These are phyloP conservation scores for Panellus pusillus DNA, from an alignment of 768 basidiomycete species.

Conservation along the genomic window DNA sequence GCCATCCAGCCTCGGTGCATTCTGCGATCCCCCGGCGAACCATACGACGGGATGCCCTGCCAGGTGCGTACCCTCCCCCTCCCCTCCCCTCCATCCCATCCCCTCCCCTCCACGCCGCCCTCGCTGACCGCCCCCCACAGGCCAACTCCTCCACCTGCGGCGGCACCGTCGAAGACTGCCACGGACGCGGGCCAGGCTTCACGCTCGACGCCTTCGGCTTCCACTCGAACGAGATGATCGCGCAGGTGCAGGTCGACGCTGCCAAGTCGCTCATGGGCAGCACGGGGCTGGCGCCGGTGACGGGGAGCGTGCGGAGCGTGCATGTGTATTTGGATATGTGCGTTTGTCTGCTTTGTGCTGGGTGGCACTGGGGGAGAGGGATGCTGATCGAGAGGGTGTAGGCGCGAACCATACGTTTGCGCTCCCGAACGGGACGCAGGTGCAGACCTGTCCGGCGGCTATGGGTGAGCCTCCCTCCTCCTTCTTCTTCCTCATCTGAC, in stretches of 20 bases:
- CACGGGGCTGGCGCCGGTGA: conserved; percentile 44
- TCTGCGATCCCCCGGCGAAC: conserved; percentile 72
- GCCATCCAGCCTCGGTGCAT: conserved; percentile 57
- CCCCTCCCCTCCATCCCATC: too few relatives aligned
- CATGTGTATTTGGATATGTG: conserved; percentile 73
- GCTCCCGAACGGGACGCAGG: conserved; percentile 64
- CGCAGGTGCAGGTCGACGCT: conserved; percentile 65
- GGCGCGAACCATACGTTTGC: conserved; percentile 65
- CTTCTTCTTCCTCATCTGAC: neutral
- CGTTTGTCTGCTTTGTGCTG: conserved; percentile 21
- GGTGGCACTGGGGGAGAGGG: neutral
- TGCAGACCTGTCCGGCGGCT: conserved; percentile 76
- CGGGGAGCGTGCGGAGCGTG: conserved; percentile 66
- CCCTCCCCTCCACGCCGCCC: too few relatives aligned
- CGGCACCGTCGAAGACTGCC: conserved; percentile 63
- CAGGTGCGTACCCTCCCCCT: conserved; percentile 28
- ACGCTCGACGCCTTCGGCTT: conserved; percentile 60
- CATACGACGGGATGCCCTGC: conserved; percentile 66
- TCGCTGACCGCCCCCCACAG: too few relatives aligned
- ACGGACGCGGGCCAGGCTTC: conserved; percentile 79
- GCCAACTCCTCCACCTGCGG: conserved; percentile 75
- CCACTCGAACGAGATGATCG: conserved; percentile 73
- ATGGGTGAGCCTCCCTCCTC: conserved; percentile 49
- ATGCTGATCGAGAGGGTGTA: conserved; percentile 24
- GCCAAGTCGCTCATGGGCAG: conserved; percentile 64